Base-by-base conservation (phyloP, 495 filamentous ascomycete species). In the Talaromyces stipitatus region DNA sequence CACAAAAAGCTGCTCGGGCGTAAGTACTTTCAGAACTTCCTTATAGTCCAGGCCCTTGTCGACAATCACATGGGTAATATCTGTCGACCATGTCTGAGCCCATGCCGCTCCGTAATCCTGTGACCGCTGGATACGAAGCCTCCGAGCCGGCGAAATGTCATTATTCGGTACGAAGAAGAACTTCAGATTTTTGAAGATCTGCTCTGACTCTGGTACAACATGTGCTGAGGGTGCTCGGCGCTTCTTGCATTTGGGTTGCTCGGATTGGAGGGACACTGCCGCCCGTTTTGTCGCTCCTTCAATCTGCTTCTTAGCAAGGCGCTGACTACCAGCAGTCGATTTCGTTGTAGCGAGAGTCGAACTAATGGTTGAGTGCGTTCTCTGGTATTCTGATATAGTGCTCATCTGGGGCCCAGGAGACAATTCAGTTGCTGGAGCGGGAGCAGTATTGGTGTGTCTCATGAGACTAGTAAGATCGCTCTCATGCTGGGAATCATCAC, bases 151-250 rank as follows among this genome's bases (percentile, higher is more conserved):
- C 16, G 84, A 79, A 38, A 86, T 76, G 60, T 91, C 85, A 59
- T 88, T 84, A 57, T 92, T 88, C 0, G 91, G 94, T 23, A 94
- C 79, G 67, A 95, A 98, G 61, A 81, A 91, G 61, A 92, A 89
- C 0, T 69, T 70, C 14, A 88, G 65, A 0, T 73, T 79, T 48
- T 78, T 82, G 69, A 95, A 87, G 10, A 92, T 81, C 61, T 83
- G 79, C 55, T 82, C 72, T 4, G 74, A 65, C 55, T 86, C 83
- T 2, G 87, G 82, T 1, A 83, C 71, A 2, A 71, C 47, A 32
- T 68, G 77, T 53, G 66, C 51, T 55, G 64, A 64, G 11, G 62
- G 61, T 41, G 55, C 54, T 8, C 64, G 69, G 53, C 61, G 65
- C 51, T 69, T 66, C 64, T 69, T 71, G 12, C 48, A 36, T 48